A percentile compares a stretch with the other conserved stretches of the same genome.
These are phyloP conservation scores for Phlyctochytrium planicorne DNA, from an alignment of 192 early-diverging fungal species.

Conservation along the genomic window DNA sequence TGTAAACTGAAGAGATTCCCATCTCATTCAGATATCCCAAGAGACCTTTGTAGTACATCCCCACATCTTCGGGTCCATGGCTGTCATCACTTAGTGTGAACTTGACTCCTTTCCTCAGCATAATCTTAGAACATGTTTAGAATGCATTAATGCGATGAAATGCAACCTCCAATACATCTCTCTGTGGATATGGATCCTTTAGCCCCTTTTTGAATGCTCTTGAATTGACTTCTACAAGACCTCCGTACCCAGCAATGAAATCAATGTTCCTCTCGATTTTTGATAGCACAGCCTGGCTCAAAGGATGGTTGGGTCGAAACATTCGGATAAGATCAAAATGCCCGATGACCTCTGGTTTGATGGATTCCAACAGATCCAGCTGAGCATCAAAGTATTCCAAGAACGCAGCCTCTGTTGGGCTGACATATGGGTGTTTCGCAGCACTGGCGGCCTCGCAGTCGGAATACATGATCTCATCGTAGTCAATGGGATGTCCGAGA, in stretches of 20 bases:
- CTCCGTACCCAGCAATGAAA: slow-evolving; percentile 73
- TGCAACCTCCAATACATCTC: slow-evolving; percentile 73
- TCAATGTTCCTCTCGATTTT: slow-evolving; percentile 77
- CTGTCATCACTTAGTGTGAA: slow-evolving; percentile 92
- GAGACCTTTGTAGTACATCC: slow-evolving; percentile 78
- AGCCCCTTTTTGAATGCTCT: slow-evolving; percentile 91
- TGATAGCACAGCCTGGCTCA: slow-evolving; percentile 49
- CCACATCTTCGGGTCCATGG: slow-evolving; percentile 86
- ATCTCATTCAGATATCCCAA: slow-evolving; percentile 68
- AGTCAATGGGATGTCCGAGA: slow-evolving; percentile 78
- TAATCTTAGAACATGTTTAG: slow-evolving; percentile 35
- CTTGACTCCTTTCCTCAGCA: slow-evolving; percentile 65
- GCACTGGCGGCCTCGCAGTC: slow-evolving; percentile 38
- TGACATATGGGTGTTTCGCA: slow-evolving; percentile 14
- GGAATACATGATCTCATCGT: slow-evolving; percentile 60
- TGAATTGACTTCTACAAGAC: slow-evolving; percentile 91
- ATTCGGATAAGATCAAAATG: slow-evolving; percentile 95
- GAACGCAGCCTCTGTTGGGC: slow-evolving; percentile 55
- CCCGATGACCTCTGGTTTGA: slow-evolving; percentile 85
- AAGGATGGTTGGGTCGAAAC: slow-evolving; percentile 53
- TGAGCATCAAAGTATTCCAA: slow-evolving; percentile 87
- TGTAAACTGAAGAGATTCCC: slow-evolving; percentile 27
- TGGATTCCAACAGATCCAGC: slow-evolving; percentile 63
- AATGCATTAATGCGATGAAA: background rate
- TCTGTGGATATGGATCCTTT: slow-evolving; percentile 80